Conservation (phyloP, 2,329 filamentous ascomycete genomes). For the Ramichloridium luteum region DNA sequence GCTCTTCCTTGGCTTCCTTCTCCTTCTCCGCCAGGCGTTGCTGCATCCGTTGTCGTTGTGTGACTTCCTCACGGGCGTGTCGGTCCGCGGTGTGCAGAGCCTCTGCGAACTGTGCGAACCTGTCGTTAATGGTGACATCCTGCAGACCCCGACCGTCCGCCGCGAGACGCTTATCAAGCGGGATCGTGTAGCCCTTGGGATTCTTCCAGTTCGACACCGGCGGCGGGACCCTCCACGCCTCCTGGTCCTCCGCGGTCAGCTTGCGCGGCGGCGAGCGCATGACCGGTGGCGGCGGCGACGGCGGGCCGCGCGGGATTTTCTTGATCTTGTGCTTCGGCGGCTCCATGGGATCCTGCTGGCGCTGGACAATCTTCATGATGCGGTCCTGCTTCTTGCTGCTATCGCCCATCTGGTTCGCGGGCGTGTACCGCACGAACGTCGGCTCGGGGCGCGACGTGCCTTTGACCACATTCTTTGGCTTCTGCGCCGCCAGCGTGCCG, state of each 20-base stretch:
- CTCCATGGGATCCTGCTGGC: slow-evolving; percentile 89
- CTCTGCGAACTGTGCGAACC: slow-evolving; percentile 92
- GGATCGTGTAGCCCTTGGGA: slow-evolving; percentile 93
- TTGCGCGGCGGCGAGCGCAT: slow-evolving; percentile 93
- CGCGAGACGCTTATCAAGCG: slow-evolving; percentile 86
- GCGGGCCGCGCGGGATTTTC: slow-evolving; percentile 87
- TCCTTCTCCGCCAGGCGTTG: slow-evolving; percentile 94
- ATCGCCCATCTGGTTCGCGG: slow-evolving; percentile 93
- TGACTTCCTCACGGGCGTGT: slow-evolving; percentile 89
- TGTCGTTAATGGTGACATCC: slow-evolving; percentile 94
- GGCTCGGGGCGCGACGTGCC: slow-evolving; percentile 68
- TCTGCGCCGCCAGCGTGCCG: slow-evolving; percentile 80
- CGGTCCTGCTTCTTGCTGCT: slow-evolving; percentile 75
- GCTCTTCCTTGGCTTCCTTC: slow-evolving; percentile 86
- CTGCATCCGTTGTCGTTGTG: slow-evolving; percentile 86
- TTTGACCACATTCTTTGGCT: slow-evolving; percentile 90
- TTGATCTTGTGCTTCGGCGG: slow-evolving; percentile 98
- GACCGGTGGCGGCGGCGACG: slow-evolving; percentile 82
- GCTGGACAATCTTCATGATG: slow-evolving; percentile 96
- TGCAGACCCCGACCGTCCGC: slow-evolving; percentile 85
- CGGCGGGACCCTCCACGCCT: slow-evolving; percentile 85
- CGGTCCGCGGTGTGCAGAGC: slow-evolving; percentile 87
- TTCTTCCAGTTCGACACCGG: slow-evolving; percentile 99
- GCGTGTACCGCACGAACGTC: slow-evolving; percentile 91
- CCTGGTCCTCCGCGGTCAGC: slow-evolving; percentile 90